A percentile compares a stretch with the other conserved stretches of the same genome.
Evolutionary conservation across 805 yeast species (phyloP).

Genomic region (Cyberlindnera meyerae): DNA sequence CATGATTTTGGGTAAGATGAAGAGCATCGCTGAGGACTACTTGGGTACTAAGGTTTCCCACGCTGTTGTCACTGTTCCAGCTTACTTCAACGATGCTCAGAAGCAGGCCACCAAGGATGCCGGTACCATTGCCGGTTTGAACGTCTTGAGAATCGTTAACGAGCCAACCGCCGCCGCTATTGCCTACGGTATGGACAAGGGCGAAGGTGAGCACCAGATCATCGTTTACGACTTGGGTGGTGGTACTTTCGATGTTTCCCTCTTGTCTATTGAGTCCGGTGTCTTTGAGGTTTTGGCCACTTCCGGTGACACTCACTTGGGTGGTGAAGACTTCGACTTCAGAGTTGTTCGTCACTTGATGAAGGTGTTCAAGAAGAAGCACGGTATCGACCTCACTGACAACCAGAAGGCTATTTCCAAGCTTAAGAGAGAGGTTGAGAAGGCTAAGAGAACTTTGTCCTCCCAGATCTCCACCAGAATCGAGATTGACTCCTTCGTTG

Average conservation of each 20-base stretch:
- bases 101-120: constrained; percentile 94
- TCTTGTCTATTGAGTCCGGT: constrained; percentile 84
- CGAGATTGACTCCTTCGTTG: constrained; percentile 91
- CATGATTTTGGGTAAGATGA: constrained; percentile 90
- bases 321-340: constrained; percentile 96
- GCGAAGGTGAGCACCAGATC: constrained; percentile 80
- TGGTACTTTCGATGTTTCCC: constrained; percentile 93
- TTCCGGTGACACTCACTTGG: constrained; percentile 95
- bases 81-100: constrained; percentile 90
- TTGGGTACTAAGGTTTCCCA: constrained; percentile 80
- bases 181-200: constrained; percentile 88
- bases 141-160: constrained; percentile 82
- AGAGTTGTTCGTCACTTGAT: constrained; percentile 83
- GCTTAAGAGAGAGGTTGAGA: constrained; percentile 95
- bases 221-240: constrained; percentile 95
- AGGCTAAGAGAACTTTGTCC: constrained; percentile 95
- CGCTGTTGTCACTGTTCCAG: constrained; percentile 92
- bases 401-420: constrained; percentile 87
- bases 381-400: constrained; percentile 73
- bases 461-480: constrained; percentile 93
- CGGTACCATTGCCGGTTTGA: constrained; percentile 86
- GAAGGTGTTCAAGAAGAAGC: constrained; percentile 88
- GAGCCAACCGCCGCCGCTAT: constrained; percentile 98
- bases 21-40: constrained; percentile 85
- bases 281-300: constrained; percentile 91